Conservation (phyloP, 2,329 filamentous ascomycete genomes). For the Talaromyces amestolkiae region DNA sequence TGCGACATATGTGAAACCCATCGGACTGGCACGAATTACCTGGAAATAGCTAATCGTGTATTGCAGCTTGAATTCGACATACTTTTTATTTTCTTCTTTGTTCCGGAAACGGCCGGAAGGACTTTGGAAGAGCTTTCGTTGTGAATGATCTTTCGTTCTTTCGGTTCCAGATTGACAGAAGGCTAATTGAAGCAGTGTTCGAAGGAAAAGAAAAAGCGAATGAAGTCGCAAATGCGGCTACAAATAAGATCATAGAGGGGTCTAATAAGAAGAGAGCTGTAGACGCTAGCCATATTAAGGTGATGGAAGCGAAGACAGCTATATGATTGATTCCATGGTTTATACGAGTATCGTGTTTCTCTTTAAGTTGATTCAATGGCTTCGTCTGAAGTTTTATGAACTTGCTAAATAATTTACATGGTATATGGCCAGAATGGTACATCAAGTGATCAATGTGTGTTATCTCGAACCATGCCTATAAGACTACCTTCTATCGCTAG, state of each 20-base stretch:
- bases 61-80: slow-evolving; percentile 20
- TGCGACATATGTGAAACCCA: slow-evolving; percentile 50
- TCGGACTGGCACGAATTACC: slow-evolving; percentile 42
- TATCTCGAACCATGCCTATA: too few species aligned
- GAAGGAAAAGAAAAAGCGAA: not conserved
- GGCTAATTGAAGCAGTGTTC: not conserved
- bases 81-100: slow-evolving; percentile 42
- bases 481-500: too few species aligned
- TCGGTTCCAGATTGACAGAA: too few species aligned
- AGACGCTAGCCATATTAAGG: too few species aligned
- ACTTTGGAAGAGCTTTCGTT: slow-evolving; percentile 50
- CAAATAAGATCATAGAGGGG: not conserved
- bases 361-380: too few species aligned
- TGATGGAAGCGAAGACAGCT: too few species aligned
- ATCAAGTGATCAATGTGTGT: too few species aligned
- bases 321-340: too few species aligned
- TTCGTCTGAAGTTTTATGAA: too few species aligned
- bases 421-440: too few species aligned
- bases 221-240: not conserved
- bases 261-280: not conserved
- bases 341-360: too few species aligned
- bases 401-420: too few species aligned
- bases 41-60: slow-evolving; percentile 46
- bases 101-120: slow-evolving; percentile 42
- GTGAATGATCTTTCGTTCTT: slow-evolving; percentile 28